Evolutionary conservation across 331 rosid species (phyloP).

Genomic region (Pyrus hybrid): DNA sequence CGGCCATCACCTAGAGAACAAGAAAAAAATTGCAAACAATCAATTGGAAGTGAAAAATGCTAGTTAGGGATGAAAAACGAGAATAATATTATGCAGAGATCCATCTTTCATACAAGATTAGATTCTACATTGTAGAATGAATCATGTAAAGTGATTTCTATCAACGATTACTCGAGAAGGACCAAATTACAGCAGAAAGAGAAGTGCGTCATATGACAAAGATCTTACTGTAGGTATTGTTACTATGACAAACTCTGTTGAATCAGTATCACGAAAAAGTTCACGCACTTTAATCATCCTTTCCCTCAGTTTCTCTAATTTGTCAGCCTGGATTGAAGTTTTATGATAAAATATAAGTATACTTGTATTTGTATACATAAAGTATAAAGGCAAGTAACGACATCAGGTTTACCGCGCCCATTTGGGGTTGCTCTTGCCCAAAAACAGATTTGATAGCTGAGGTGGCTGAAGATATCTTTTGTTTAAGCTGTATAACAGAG

Average conservation of each 20-base stretch:
- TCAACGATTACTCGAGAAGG: background rate
- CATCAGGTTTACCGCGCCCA: constrained; percentile 57
- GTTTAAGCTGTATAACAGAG: constrained; percentile 53
- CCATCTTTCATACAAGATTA: background rate
- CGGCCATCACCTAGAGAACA: constrained; percentile 74
- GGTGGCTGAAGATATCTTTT: constrained; percentile 93
- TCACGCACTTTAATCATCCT: constrained; percentile 98
- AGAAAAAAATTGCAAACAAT: constrained; percentile 5
- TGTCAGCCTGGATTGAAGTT: constrained; percentile 51
- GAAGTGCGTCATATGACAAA: background rate
- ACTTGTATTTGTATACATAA: background rate
- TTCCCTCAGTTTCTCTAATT: constrained; percentile 77
- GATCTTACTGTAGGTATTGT: constrained; percentile 85
- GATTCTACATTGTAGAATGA: background rate
- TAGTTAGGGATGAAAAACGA: no score
- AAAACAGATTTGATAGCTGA: constrained; percentile 91
- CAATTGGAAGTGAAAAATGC: background rate
- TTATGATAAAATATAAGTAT: background rate
- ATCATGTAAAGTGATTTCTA: background rate
- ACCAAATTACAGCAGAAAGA: background rate
- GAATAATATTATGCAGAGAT: no score
- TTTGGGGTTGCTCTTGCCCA: constrained; percentile 57
- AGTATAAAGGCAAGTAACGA: constrained; percentile 5
- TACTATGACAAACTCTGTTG: constrained; percentile 90
- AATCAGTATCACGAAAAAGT: constrained; percentile 78